phyloP scores from a whole-genome alignment of 148 eudicot genomes.

The Rhododendron simsii region DNA sequence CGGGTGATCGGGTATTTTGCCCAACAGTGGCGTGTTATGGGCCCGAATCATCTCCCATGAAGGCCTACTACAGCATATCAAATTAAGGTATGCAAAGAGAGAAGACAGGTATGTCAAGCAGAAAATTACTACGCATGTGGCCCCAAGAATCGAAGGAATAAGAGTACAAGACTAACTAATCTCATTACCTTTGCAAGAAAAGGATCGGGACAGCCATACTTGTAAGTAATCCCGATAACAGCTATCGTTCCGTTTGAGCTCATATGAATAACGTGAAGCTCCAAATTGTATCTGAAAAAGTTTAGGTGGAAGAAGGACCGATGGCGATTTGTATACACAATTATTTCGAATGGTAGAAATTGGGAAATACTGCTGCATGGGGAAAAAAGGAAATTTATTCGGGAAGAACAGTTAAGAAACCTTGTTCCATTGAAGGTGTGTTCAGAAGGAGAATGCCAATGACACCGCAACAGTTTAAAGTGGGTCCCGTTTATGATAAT shows the following conservation, averaged over 20 bases:
- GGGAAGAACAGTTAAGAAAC: background rate
- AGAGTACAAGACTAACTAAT: background rate
- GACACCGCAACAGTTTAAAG: conserved; percentile 27
- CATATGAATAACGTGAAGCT: conserved; percentile 31
- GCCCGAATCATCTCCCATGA: background rate
- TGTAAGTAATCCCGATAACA: conserved; percentile 28
- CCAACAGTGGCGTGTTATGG: background rate
- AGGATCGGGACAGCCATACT: conserved; percentile 28
- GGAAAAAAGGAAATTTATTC: background rate
- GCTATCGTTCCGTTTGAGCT: conserved; percentile 9
- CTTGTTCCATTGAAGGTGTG: conserved; percentile 35
- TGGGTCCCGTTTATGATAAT: conserved; percentile 24
- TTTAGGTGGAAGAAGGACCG: background rate
- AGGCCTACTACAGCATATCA: background rate
- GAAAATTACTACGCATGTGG: background rate
- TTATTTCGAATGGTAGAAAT: background rate
- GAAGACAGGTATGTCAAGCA: background rate
- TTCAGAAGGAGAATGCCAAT: conserved; percentile 46
- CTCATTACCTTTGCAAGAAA: conserved; percentile 28
- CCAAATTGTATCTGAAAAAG: conserved; percentile 19
- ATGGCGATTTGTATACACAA: background rate
- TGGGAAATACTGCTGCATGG: background rate
- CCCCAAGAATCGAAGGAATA: background rate
- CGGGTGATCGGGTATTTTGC: no score
- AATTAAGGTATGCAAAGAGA: background rate